These are phyloP conservation scores for Trametes cingulata DNA, from an alignment of 768 basidiomycete genomes.

Conservation along the genomic window DNA sequence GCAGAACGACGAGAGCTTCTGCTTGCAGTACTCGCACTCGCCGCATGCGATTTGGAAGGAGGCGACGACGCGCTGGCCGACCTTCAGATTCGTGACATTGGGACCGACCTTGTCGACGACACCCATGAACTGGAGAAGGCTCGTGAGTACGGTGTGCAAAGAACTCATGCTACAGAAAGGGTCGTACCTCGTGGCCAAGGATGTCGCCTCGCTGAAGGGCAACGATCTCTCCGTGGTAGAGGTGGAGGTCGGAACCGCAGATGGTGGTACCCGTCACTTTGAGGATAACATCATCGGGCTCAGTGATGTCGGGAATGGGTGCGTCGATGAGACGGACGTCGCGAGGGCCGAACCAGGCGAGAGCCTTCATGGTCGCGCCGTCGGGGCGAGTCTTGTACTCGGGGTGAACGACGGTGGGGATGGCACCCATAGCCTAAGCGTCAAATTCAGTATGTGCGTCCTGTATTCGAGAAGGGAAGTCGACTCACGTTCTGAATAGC, in stretches of 20 bases:
- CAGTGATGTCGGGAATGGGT: conserved; percentile 59
- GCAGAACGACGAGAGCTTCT: conserved; percentile 74
- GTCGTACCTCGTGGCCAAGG: conserved; percentile 64
- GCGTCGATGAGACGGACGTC: conserved; percentile 51
- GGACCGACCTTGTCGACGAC: conserved; percentile 65
- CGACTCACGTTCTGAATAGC: conserved; percentile 30
- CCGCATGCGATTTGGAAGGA: conserved; percentile 82
- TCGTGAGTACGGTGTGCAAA: neutral
- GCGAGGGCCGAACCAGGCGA: conserved; percentile 64
- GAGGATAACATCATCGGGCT: conserved; percentile 75
- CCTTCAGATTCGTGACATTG: conserved; percentile 56
- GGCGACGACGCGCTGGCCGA: conserved; percentile 74
- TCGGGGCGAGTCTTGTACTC: conserved; percentile 49
- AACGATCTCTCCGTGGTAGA: conserved; percentile 70
- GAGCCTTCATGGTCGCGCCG: conserved; percentile 64
- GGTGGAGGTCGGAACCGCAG: conserved; percentile 57
- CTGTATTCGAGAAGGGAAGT: neutral
- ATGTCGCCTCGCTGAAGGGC: conserved; percentile 73
- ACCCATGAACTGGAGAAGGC: conserved; percentile 57
- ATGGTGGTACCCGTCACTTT: conserved; percentile 72
- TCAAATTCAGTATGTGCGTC: neutral
- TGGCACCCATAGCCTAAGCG: conserved; percentile 36
- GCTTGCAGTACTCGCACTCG: conserved; percentile 67
- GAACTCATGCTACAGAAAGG: neutral
- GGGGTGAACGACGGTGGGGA: conserved; percentile 43